A percentile compares a stretch with the other conserved stretches of the same genome.
Evolutionary conservation across 2,329 filamentous ascomycete species (phyloP).

Genomic region (Penicillium sp.): DNA sequence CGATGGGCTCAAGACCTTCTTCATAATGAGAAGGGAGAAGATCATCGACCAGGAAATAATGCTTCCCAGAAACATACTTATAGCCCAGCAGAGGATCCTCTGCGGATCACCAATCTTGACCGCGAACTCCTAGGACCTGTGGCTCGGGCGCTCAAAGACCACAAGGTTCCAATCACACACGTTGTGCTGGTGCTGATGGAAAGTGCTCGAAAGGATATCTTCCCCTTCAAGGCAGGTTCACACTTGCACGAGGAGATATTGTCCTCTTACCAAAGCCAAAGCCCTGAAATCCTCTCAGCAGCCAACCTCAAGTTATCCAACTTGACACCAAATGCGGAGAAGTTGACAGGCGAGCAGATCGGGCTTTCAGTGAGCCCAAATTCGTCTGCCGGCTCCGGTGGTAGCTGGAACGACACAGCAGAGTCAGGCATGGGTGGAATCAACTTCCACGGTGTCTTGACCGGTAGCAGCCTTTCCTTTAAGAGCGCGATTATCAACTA

Average conservation of each 20-base stretch:
- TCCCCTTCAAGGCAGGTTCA: constrained; percentile 31
- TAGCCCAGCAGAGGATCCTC: constrained; percentile 30
- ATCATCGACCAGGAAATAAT: not conserved
- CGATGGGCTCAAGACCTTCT: constrained; percentile 20
- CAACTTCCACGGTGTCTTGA: constrained; percentile 31
- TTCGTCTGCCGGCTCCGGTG: constrained; percentile 5
- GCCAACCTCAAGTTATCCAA: constrained; percentile 25
- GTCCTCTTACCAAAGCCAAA: constrained; percentile 21
- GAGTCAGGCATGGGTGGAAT: constrained; percentile 32
- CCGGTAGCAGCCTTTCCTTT: constrained; percentile 34
- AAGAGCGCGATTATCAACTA: constrained; percentile 35
- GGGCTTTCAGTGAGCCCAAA: constrained; percentile 9
- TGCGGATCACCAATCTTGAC: constrained; percentile 34
- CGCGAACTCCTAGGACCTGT: constrained; percentile 27
- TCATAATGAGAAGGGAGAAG: not conserved
- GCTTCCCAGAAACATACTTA: constrained; percentile 22
- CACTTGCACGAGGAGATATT: constrained; percentile 28
- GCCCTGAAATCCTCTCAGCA: constrained; percentile 8
- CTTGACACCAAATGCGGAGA: constrained; percentile 31
- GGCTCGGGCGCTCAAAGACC: constrained; percentile 23
- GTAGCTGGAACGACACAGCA: constrained; percentile 23
- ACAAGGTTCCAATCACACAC: constrained; percentile 31
- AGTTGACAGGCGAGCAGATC: constrained; percentile 31
- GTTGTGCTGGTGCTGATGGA: constrained; percentile 35
- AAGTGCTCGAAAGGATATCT: constrained; percentile 34